phyloP scores from a whole-genome alignment of 73 alveolate species.

The Tetrahymena thermophila region DNA sequence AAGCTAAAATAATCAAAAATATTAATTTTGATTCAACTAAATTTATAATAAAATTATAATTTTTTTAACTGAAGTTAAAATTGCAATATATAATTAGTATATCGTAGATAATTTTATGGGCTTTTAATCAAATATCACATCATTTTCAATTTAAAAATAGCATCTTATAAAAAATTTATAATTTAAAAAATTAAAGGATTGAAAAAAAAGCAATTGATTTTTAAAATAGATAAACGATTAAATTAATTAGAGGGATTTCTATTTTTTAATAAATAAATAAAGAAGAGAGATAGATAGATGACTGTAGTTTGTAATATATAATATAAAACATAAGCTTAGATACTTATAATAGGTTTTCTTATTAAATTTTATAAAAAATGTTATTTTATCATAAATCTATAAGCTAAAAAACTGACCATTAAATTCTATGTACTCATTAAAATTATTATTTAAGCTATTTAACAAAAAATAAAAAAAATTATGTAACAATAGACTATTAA shows the following conservation, averaged over 20 bases:
- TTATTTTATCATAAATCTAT: not conserved
- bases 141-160: no score
- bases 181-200: no score
- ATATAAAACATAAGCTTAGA: not conserved
- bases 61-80: not conserved
- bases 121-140: not conserved
- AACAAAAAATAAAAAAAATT: not conserved
- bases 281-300: not conserved
- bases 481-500: not conserved
- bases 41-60: no score
- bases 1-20: no score
- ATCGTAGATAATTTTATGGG: not conserved
- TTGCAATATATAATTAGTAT: no score
- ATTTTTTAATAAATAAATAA: no score
- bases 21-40: not conserved
- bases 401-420: not conserved
- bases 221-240: not conserved
- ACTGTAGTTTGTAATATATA: not conserved
- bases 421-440: not conserved
- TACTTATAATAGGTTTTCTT: not conserved
- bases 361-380: not conserved
- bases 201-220: no score
- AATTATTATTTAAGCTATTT: not conserved
- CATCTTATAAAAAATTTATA: not conserved
- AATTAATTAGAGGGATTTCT: not conserved